Evolutionary conservation across 1,284 basidiomycete species (phyloP).

Genomic region (Coniferiporia weirii): DNA sequence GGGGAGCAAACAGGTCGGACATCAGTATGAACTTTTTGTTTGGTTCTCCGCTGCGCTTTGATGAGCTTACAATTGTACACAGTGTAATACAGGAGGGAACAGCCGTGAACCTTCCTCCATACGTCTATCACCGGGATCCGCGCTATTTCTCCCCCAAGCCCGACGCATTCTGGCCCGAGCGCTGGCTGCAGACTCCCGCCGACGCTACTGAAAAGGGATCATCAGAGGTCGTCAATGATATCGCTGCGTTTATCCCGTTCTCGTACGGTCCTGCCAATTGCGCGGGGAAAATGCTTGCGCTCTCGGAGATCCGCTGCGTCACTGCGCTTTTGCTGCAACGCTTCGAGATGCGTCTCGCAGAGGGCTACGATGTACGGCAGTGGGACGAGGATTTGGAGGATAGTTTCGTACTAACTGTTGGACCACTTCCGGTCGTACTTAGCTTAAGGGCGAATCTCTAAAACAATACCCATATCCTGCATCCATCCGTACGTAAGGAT

Average conservation of each 20-base stretch:
- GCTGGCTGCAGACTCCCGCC: conserved; percentile 29
- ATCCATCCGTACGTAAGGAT: too few relatives aligned
- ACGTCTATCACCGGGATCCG: conserved; percentile 40
- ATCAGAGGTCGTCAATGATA: conserved; percentile 24
- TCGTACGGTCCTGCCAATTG: conserved; percentile 32
- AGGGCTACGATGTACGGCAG: conserved; percentile 23
- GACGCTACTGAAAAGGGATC: not conserved
- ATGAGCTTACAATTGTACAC: conserved; percentile 29
- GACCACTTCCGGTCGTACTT: not conserved
- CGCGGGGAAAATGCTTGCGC: conserved; percentile 30
- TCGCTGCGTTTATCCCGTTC: conserved; percentile 34
- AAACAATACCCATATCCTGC: too few relatives aligned
- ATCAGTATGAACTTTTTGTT: conserved; percentile 1
- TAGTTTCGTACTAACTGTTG: conserved; percentile 18
- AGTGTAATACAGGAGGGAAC: conserved; percentile 40
- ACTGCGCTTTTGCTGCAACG: conserved; percentile 26
- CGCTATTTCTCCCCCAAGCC: conserved; percentile 35
- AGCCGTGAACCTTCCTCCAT: conserved; percentile 40
- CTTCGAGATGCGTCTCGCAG: conserved; percentile 28
- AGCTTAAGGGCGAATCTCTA: not conserved
- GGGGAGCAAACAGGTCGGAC: conserved; percentile 11
- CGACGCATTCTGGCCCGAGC: conserved; percentile 37
- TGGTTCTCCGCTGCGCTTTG: not conserved
- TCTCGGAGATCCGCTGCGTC: conserved; percentile 28
- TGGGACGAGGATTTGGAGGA: conserved; percentile 30